Evolutionary conservation across 371 early-diverging fungal species (phyloP).

Genomic region (Batkoa obscura): DNA sequence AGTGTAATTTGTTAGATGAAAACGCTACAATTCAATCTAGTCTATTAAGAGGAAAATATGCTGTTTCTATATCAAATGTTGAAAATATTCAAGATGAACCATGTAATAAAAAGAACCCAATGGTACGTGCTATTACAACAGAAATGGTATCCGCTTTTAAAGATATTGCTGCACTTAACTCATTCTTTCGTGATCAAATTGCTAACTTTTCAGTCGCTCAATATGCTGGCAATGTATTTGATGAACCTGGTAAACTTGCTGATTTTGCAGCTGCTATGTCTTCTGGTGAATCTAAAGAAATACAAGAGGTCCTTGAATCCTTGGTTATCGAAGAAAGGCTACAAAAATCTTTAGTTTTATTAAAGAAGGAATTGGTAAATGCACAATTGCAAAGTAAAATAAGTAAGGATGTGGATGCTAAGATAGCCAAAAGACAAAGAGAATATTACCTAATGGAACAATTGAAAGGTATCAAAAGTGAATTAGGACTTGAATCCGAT

Average conservation of each 20-base stretch:
- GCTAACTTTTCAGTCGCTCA: slow-evolving; percentile 87
- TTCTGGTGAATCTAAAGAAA: slow-evolving; percentile 71
- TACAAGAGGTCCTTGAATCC: slow-evolving; percentile 80
- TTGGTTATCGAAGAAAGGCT: slow-evolving; percentile 76
- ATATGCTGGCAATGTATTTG: slow-evolving; percentile 85
- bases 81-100: slow-evolving; percentile 69
- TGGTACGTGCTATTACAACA: slow-evolving; percentile 82
- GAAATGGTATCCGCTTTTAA: slow-evolving; percentile 90
- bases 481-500: slow-evolving; percentile 87
- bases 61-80: slow-evolving; percentile 65
- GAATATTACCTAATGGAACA: slow-evolving; percentile 97
- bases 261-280: slow-evolving; percentile 94
- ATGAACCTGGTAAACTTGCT: slow-evolving; percentile 82
- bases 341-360: slow-evolving; percentile 70
- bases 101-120: slow-evolving; percentile 59
- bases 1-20: background rate
- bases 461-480: slow-evolving; percentile 93
- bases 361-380: slow-evolving; percentile 92
- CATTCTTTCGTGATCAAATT: slow-evolving; percentile 91
- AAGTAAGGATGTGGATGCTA: slow-evolving; percentile 85
- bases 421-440: slow-evolving; percentile 86
- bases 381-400: slow-evolving; percentile 92
- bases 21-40: background rate
- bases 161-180: slow-evolving; percentile 83
- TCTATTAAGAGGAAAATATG: slow-evolving; percentile 22